Percentiles rank a stretch among this genome's conserved stretches.
Conservation (phyloP, 192 early-diverging fungal species). For the Gamsiella multidivaricata region DNA sequence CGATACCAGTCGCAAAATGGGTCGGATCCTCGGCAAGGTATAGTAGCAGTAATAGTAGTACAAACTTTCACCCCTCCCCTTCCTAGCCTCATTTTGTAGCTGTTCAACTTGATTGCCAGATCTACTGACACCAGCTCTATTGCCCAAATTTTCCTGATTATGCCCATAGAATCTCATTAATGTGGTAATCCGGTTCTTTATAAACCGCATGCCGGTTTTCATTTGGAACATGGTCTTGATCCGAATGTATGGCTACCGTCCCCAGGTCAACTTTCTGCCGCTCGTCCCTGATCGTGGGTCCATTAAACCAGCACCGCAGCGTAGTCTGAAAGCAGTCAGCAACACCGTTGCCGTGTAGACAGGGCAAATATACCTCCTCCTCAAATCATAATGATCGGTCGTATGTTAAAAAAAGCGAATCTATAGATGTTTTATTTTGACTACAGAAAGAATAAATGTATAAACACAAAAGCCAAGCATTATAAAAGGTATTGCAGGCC, state of each 20-base stretch:
- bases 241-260: slow-evolving; percentile 16
- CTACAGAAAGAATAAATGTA: no score
- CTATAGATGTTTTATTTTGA: no score
- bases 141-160: not conserved
- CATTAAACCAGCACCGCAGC: slow-evolving; percentile 7
- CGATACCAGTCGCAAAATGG: slow-evolving; percentile 9
- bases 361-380: no score
- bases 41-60: not conserved
- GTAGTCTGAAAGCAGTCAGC: slow-evolving; percentile 6
- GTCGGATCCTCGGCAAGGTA: slow-evolving; percentile 10
- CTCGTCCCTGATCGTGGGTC: slow-evolving; percentile 9
- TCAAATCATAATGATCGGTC: no score
- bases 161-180: not conserved
- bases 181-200: not conserved
- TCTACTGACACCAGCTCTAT: no score
- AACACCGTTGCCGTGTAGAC: no score
- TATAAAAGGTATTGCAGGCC: not conserved
- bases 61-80: not conserved
- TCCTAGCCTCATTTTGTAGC: not conserved
- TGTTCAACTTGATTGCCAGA: no score
- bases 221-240: slow-evolving; percentile 1
- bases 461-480: not conserved
- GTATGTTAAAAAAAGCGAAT: no score
- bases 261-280: slow-evolving; percentile 11
- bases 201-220: slow-evolving; percentile 9